Percentiles rank a stretch among this genome's conserved stretches.
phyloP scores from a whole-genome alignment of 208 protist species.

The Phytomonas sp. region DNA sequence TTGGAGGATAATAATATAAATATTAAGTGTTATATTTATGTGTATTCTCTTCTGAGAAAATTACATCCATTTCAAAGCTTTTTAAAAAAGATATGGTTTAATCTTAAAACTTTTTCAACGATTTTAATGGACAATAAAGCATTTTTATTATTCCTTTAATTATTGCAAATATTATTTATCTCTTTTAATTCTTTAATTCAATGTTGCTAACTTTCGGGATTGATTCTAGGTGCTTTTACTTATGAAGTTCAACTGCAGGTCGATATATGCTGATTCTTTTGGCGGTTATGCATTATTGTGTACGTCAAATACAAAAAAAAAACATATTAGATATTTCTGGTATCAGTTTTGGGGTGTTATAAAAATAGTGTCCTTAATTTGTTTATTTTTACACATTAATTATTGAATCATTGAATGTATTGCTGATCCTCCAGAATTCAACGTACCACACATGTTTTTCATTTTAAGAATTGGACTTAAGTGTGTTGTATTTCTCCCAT shows the following conservation, averaged over 20 bases:
- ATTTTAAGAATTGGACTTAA: conserved; percentile 71
- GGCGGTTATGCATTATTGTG: conserved; percentile 91
- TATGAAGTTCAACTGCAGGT: conserved; percentile 95
- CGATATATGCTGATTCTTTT: conserved; percentile 90
- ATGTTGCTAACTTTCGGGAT: conserved; percentile 75
- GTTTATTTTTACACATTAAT: conserved; percentile 71
- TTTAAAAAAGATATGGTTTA: not conserved
- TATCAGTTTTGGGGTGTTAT: conserved; percentile 81
- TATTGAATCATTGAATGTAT: conserved; percentile 77
- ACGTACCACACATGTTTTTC: conserved; percentile 63
- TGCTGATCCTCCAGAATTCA: conserved; percentile 67
- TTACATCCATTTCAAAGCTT: conserved; percentile 5
- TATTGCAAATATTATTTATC: too few species aligned
- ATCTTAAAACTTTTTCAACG: not conserved
- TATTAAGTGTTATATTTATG: not conserved
- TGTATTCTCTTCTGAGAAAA: not conserved
- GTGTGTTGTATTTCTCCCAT: conserved; percentile 87
- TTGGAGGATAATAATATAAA: not conserved
- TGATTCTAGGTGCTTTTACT: conserved; percentile 96
- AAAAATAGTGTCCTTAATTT: conserved; percentile 79
- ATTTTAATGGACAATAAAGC: too few species aligned
- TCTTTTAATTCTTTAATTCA: too few species aligned
- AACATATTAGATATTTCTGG: conserved; percentile 74
- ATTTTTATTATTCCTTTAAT: too few species aligned
- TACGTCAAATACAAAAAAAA: conserved; percentile 61